Conservation (phyloP, 805 yeast genomes). For the Tetrapisispora fleetii region DNA sequence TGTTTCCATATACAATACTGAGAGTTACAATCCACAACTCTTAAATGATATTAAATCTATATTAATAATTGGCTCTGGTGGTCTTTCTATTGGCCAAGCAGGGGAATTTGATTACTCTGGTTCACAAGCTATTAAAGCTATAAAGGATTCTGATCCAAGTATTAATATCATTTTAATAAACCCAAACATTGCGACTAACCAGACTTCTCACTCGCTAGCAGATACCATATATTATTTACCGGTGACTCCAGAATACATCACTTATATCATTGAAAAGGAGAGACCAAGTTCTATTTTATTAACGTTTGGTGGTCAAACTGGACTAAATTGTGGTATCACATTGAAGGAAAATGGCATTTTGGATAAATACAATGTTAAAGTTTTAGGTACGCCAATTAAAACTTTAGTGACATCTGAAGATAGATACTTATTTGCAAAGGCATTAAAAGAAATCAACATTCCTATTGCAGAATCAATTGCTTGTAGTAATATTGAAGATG, state of each 20-base stretch:
- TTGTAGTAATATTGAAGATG: conserved; percentile 87
- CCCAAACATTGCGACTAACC: conserved; percentile 95
- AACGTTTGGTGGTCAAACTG: conserved; percentile 99
- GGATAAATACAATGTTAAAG: conserved; percentile 84
- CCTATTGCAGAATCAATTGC: conserved; percentile 97
- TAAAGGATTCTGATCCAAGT: conserved; percentile 78
- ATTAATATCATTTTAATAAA: conserved; percentile 78
- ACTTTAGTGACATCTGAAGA: conserved; percentile 96
- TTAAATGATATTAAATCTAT: conserved; percentile 37
- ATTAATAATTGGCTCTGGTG: conserved; percentile 93
- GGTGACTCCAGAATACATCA: conserved; percentile 92
- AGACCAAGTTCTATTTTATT: conserved; percentile 91
- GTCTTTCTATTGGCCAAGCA: conserved; percentile 94
- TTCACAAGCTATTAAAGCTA: conserved; percentile 93
- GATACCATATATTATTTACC: conserved; percentile 94
- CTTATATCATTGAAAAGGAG: conserved; percentile 91
- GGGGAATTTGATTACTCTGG: conserved; percentile 98
- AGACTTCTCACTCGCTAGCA: conserved; percentile 89
- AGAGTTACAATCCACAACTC: conserved; percentile 24
- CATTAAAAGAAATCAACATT: conserved; percentile 86
- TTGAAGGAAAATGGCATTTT: conserved; percentile 92
- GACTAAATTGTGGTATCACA: conserved; percentile 88
- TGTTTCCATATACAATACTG: conserved; percentile 24
- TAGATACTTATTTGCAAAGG: conserved; percentile 91
- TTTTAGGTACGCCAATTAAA: conserved; percentile 93